Evolutionary conservation across 2,329 filamentous ascomycete species (phyloP), one percentile per base, ranked within the genome.

Genomic region (Allantophomopsis lycopodina): DNA sequence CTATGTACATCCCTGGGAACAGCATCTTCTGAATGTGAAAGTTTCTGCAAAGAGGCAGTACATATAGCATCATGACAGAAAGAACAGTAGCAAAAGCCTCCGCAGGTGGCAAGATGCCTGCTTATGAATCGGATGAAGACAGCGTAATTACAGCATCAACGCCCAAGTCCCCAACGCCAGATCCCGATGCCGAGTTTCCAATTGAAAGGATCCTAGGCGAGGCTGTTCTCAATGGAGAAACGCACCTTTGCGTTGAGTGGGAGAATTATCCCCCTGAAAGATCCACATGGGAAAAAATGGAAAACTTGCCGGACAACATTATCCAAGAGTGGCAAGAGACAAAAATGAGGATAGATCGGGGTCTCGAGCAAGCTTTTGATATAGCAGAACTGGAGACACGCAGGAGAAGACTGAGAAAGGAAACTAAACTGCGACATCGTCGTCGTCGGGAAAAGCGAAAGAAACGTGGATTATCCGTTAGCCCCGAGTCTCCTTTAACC

Each of bases 201-300:
- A 53, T 56, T 4, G 69, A 78, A 34, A 57, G 58, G 13, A 64
- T 81, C 28, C 54, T 75, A 14, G 62, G 63, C 1, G 66, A 77
- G 48, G 57, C 57, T 12, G 44, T 47, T 1, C 44, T 55, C 7
- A 40, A 51, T 4, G 46, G 60, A 4, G 57, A 57, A 5, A 55
- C 50, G 20, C 48, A 60, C 17, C 85, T 75, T 50, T 64, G 86
- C 1, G 68, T 83, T 16, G 67, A 72, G 43, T 86, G 80, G 81
- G 60, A 63, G 18, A 67, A 62, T 2, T 87, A 79, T 49, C 60
- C 65, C 1, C 44, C 76, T 5, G 55, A 72, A n/a, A 55, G 69
- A 42, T 64, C 66, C 40, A 76, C 72, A 0, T 75, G 68, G 68
- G 68, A 75, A 45, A 65, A 67, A 1, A 50, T 49, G 14, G 55